Conservation (phyloP, 2,329 filamentous ascomycete genomes). For the Diaporthe velutina region DNA sequence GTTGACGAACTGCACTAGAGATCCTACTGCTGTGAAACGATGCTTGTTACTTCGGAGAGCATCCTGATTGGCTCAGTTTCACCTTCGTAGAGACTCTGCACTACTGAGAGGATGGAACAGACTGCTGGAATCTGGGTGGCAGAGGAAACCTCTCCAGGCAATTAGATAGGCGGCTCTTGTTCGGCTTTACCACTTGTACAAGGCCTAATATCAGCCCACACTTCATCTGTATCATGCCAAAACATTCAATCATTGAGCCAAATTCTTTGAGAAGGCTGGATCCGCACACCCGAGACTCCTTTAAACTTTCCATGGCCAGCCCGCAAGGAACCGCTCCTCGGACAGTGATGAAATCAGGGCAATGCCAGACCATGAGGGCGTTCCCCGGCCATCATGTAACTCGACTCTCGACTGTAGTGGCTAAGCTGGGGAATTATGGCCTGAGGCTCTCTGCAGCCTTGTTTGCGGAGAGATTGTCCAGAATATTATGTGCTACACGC, state of each 20-base stretch:
- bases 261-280: too few species aligned
- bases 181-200: too few species aligned
- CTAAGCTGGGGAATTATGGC: too few species aligned
- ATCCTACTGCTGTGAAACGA: neutral
- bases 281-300: too few species aligned
- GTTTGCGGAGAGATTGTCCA: neutral
- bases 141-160: neutral
- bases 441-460: neutral
- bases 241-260: too few species aligned
- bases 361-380: neutral
- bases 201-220: too few species aligned
- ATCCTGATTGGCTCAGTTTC: neutral
- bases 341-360: too few species aligned
- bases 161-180: too few species aligned
- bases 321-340: too few species aligned
- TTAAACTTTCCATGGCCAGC: too few species aligned
- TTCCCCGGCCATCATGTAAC: neutral
- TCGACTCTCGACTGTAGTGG: neutral
- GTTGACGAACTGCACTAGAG: neutral
- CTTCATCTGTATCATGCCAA: too few species aligned
- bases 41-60: neutral
- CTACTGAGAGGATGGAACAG: neutral
- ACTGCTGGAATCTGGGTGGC: neutral
- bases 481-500: neutral
- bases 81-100: too few species aligned